Evolutionary conservation across 2,329 filamentous ascomycete genomes (phyloP).

Genomic region (Corniculantispora saksenae): DNA sequence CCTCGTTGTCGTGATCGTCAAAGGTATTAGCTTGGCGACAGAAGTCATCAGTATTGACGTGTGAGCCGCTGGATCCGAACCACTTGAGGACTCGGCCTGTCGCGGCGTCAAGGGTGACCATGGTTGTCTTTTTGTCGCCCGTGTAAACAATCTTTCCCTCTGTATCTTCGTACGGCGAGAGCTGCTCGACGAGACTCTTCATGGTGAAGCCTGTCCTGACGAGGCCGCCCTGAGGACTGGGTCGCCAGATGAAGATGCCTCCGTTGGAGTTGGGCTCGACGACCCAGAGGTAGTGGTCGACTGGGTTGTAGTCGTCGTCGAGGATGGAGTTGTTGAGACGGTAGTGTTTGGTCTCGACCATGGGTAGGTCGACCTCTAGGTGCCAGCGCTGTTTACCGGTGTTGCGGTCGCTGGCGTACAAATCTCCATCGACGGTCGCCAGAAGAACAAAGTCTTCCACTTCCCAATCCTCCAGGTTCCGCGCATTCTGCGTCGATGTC

Average conservation of each 20-base stretch:
- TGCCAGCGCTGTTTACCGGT: conserved; percentile 85
- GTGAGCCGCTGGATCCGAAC: conserved; percentile 73
- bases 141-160: conserved; percentile 84
- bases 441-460: conserved; percentile 99
- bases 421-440: conserved; percentile 98
- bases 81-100: conserved; percentile 81
- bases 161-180: conserved; percentile 73
- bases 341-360: conserved; percentile 87
- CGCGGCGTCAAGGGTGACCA: conserved; percentile 85
- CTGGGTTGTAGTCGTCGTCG: conserved; percentile 60
- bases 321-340: conserved; percentile 65
- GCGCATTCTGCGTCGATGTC: conserved; percentile 87
- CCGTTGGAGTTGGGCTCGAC: conserved; percentile 90
- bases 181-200: conserved; percentile 84
- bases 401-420: conserved; percentile 87
- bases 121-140: conserved; percentile 84
- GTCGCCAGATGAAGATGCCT: conserved; percentile 81
- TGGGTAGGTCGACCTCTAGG: conserved; percentile 78
- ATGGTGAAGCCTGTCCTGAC: conserved; percentile 71
- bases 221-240: conserved; percentile 59
- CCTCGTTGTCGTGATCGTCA: conserved; percentile 67
- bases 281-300: conserved; percentile 91
- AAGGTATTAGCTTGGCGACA: conserved; percentile 70
- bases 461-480: conserved; percentile 98
- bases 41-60: conserved; percentile 69